A percentile compares a stretch with the other conserved stretches of the same genome.
Conservation (phyloP, 108 stramenopile species). For the Nannochloropsis gaditana region DNA sequence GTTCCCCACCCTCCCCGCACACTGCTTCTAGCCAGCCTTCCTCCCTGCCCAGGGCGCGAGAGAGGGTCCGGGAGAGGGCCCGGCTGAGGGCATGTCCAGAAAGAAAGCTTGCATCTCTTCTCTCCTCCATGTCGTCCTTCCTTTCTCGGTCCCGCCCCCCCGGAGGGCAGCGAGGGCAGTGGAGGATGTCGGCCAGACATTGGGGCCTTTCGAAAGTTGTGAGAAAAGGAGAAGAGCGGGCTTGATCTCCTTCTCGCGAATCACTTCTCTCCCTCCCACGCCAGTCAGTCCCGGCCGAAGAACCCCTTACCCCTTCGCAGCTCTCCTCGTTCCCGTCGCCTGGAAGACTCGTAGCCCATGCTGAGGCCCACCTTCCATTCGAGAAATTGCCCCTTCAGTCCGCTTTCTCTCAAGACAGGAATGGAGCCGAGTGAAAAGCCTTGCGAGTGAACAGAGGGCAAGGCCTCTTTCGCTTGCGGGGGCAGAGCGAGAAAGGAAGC, state of each 20-base stretch:
- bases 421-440: not conserved
- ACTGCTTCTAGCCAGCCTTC: not conserved
- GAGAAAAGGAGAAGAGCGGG: too few species aligned
- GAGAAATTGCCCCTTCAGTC: not conserved
- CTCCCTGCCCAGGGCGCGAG: not conserved
- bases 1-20: not conserved
- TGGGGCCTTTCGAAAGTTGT: constrained; percentile 10
- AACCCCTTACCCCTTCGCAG: not conserved
- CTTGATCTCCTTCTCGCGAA: too few species aligned
- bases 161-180: not conserved
- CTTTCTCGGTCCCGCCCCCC: not conserved
- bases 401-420: not conserved
- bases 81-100: not conserved
- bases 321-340: not conserved
- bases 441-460: not conserved
- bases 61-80: not conserved
- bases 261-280: too few species aligned
- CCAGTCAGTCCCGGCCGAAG: too few species aligned
- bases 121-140: constrained; percentile 3
- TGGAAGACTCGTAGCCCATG: not conserved
- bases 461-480: not conserved
- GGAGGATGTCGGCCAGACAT: not conserved
- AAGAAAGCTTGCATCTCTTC: not conserved
- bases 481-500: not conserved
- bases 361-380: not conserved